Base-by-base conservation (phyloP, 1,284 basidiomycete species). In the Bjerkandera adusta region DNA sequence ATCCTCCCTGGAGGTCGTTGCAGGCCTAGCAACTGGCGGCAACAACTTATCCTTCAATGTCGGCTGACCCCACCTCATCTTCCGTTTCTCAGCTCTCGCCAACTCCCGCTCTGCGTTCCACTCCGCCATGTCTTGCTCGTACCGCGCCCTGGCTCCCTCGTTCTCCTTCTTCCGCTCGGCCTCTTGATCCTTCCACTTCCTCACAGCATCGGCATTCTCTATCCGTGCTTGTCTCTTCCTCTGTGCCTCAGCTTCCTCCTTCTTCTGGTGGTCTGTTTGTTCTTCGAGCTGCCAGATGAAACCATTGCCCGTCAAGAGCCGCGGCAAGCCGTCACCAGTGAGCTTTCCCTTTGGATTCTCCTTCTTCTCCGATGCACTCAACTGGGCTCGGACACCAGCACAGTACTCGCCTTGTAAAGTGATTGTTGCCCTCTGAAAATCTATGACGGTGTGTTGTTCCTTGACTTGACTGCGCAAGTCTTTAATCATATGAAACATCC, bases 331-430 rank as follows among this genome's bases (percentile, higher is more conserved):
- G 30, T 51, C 52, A 5, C 38, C 34, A 21, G 43, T 22, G 13
- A 53, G 27, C 41, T 43, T 32, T n/a, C 29, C 38, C 15, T 27
- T 53, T 36, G 51, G 50, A 25, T 48, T 52, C 47, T 65, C 56
- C 34, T 61, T 53, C 26, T 59, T 37, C n/a, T 40, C 55, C 21
- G 39, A 26, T 21, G 13, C 21, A 20, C 22, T 30, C 5, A 43
- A 30, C 20, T 43, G 41, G 11, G 13, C 26, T 5, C 41, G 16
- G 5, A 43, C 41, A 33, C 12, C 22, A 12, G 30, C 46, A 22
- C 26, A 20, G 21, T 42, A 47, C 24, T 42, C 16, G n/a, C 11
- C 21, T n/a, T 42, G 46, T 6, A 47, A 20, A 15, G 18, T 12
- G 13, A 47, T 32, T 13, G 33, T 32, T 6, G 36, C 45, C 6